These are phyloP conservation scores for Gossypium lobatum DNA, from an alignment of 441 rosid species.

Conservation along the genomic window DNA sequence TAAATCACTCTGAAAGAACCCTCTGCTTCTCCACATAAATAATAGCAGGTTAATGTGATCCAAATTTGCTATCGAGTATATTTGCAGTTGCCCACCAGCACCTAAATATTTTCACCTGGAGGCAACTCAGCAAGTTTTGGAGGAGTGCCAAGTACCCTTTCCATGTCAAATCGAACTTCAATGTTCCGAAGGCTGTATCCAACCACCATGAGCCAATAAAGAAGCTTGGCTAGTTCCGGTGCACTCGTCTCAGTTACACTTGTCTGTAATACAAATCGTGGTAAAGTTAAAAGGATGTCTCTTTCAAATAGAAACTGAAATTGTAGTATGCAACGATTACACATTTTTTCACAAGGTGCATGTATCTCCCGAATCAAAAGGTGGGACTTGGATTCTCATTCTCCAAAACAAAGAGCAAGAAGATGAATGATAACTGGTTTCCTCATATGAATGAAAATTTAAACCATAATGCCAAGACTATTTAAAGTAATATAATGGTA, in stretches of 20 bases:
- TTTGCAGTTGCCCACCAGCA: not conserved
- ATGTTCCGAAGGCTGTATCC: conserved; percentile 92
- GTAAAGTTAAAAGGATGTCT: not conserved
- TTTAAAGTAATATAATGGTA: conserved; percentile 7
- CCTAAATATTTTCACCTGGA: conserved; percentile 69
- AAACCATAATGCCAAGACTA: not conserved
- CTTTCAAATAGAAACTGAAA: conserved; percentile 1
- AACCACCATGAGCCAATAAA: conserved; percentile 95
- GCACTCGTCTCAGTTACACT: conserved; percentile 75
- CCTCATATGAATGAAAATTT: not conserved
- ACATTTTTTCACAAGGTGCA: not conserved
- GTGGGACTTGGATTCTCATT: not conserved
- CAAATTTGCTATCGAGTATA: not conserved
- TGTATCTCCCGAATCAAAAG: not conserved
- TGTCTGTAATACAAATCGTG: conserved; percentile 38
- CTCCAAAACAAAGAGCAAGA: not conserved
- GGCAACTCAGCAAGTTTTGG: conserved; percentile 82
- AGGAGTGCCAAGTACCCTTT: conserved; percentile 73
- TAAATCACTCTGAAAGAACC: not conserved
- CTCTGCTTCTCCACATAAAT: not conserved
- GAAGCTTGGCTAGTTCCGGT: conserved; percentile 73
- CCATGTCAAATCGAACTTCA: conserved; percentile 97
- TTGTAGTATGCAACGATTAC: not conserved
- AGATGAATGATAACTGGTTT: not conserved
- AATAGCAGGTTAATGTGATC: conserved; percentile 5